Evolutionary conservation across 2,329 filamentous ascomycete species (phyloP), one percentile per base, ranked within the genome.

Genomic region (Sclerotinia trifoliorum): DNA sequence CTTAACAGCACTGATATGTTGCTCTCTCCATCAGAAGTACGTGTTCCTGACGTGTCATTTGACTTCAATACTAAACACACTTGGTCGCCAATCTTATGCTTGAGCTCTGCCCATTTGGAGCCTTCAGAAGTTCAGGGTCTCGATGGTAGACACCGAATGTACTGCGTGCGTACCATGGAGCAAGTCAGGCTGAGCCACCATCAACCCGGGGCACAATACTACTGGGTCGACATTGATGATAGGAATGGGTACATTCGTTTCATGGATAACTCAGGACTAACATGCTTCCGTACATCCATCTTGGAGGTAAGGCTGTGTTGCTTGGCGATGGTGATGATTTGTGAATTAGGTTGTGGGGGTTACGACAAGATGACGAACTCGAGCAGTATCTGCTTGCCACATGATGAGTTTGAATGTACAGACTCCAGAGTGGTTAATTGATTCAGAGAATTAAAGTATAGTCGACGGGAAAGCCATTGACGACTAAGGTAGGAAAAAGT

Each of bases 271-370:
- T 56, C 21, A 13, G 5, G 39, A 39, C 60, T 63, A 6, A n/a
- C 35, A 0, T 21, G 21, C 19, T 15, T 35, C 29, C 17, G 5
- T 11, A n/a, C 15, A n/a, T 32, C 39, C 21, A 48, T 26, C 24
- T 44, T 32, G 24, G 13, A 15, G 24, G 19, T 39, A 66, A 61
- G 65, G 65, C 65, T 66, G 65, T 66, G 65, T 56, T 49, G 32
- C 64, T 66, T 66, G 64, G 64, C 64, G 52, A 60, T 21, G 26
- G 35, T n/a, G 42, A 44, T 65, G 62, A 56, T 56, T 46, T 32
- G 49, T 46, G 19, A 49, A 15, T 15, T 26, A 29, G n/a, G 19
- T 26, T n/a, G 19, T 21, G 32, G 26, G 15, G 44, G 58, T 61
- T 61, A 61, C 57, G 42, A 61, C 57, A 42, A 61, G 57, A 26